Evolutionary conservation across 1,139 yeast species (phyloP).

Genomic region (Candida mesenterica): DNA sequence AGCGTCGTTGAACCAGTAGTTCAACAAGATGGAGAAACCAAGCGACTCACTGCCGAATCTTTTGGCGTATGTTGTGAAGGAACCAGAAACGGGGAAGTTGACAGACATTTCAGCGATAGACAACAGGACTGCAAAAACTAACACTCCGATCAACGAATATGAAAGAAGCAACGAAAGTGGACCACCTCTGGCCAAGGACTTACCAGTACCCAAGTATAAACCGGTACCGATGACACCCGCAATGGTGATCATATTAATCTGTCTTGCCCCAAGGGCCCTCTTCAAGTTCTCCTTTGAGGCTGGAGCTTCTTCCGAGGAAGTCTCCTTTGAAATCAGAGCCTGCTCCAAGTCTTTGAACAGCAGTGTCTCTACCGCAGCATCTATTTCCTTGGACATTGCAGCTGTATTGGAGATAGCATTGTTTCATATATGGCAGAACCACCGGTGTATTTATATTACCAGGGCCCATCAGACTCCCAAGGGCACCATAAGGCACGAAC

Average conservation of each 20-base stretch:
- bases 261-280: conserved; percentile 50
- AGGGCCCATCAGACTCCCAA: too few species aligned
- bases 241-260: conserved; percentile 60
- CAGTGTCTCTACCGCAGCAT: too few species aligned
- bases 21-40: conserved; percentile 60
- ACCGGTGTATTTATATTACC: too few species aligned
- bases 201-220: conserved; percentile 61
- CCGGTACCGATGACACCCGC: conserved; percentile 76
- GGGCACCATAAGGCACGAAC: too few species aligned
- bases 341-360: conserved; percentile 13
- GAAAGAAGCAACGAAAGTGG: conserved; percentile 62
- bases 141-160: conserved; percentile 55
- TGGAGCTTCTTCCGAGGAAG: conserved; percentile 9
- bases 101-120: conserved; percentile 67
- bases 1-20: conserved; percentile 67
- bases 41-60: conserved; percentile 62
- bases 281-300: conserved; percentile 28
- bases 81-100: conserved; percentile 59
- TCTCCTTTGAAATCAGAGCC: conserved; percentile 7
- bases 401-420: too few species aligned
- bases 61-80: conserved; percentile 58
- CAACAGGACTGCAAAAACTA: conserved; percentile 60
- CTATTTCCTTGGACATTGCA: conserved; percentile 1
- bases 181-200: conserved; percentile 59
- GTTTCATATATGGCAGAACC: too few species aligned